Conservation (phyloP, 306 rosid species). For the Cucurbita argyrosperma region DNA sequence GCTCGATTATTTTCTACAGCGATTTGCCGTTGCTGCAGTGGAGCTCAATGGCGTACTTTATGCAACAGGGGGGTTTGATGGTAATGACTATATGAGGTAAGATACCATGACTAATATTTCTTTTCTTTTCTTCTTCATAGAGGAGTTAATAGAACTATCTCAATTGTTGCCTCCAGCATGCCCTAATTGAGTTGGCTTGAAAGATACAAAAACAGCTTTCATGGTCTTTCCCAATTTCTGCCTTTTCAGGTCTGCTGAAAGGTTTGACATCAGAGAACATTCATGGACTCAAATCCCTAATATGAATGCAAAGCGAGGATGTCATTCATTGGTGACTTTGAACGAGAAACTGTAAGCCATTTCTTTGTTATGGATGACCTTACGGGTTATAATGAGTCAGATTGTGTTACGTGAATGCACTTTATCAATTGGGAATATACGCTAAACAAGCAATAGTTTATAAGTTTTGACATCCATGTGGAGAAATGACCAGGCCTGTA, state of each 20-base stretch:
- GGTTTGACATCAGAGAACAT: slow-evolving; percentile 78
- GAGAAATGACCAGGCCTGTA: background rate
- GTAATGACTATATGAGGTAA: slow-evolving; percentile 38
- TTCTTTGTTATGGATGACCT: background rate
- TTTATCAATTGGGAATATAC: background rate
- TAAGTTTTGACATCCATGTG: background rate
- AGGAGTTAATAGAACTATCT: background rate
- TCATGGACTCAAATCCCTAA: slow-evolving; percentile 42
- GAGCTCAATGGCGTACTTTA: slow-evolving; percentile 35
- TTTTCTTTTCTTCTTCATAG: background rate
- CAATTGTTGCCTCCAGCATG: background rate
- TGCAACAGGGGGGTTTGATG: slow-evolving; percentile 49
- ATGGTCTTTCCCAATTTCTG: slow-evolving; percentile 1
- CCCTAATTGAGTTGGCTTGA: background rate
- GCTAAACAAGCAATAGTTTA: background rate
- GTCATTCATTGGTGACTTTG: slow-evolving; percentile 40
- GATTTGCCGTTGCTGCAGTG: slow-evolving; percentile 30
- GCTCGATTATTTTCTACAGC: slow-evolving; percentile 25
- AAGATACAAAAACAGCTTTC: background rate
- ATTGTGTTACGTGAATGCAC: background rate
- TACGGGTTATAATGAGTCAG: background rate
- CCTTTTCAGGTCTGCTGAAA: slow-evolving; percentile 53
- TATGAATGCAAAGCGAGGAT: slow-evolving; percentile 33
- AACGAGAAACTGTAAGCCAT: slow-evolving; percentile 48
- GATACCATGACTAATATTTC: slow-evolving; percentile 7